Base-by-base conservation (phyloP, 805 yeast genomes). In the Maudiozyma barnettii region DNA sequence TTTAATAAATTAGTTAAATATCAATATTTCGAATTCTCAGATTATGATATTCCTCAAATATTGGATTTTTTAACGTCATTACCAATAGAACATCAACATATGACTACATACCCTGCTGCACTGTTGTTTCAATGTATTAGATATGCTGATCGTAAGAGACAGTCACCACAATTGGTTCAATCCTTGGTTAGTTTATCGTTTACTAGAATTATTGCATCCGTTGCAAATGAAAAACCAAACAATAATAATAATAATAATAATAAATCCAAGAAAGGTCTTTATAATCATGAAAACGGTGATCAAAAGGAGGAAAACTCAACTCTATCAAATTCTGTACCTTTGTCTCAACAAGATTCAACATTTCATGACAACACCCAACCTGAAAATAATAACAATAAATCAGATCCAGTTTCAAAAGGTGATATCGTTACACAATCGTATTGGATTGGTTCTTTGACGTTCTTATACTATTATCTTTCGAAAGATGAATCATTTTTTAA, bases 391-490 rank as follows among this genome's bases (percentile, higher is more conserved):
- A 45, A 44, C 16, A 30, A 40, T 6, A 36, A 22, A 4, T 43
- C 37, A 16, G 30, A 44, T 18, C 23, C 36, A 2, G 39, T 26
- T 12, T 46, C 49, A 12, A 45, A 62, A 43, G 83, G 81, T 30
- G 91, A 84, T 58, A 81, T 84, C 47, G 84, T 84, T 16, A 60
- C 74, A 38, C 74, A 82, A 51, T 82, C 95, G 44, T 91, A 88
- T 62, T 93, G 98, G 98, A 75, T 93, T 35, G 81, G 95, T 4
- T 82, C 84, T 22, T 61, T 84, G 41, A 84, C 85, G 49, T 81
- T 85, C 54, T 67, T 91, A 44, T 81, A 83, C 57, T 91, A 84
- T 63, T 91, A 87, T 64, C 60, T 91, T 31, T 69, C 78, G 39
- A 79, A 84, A 51, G 93, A 84, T 57, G 82, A 78, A 13, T 64